Evolutionary conservation across 2,329 filamentous ascomycete genomes (phyloP).

Genomic region (Fusarium annulatum): DNA sequence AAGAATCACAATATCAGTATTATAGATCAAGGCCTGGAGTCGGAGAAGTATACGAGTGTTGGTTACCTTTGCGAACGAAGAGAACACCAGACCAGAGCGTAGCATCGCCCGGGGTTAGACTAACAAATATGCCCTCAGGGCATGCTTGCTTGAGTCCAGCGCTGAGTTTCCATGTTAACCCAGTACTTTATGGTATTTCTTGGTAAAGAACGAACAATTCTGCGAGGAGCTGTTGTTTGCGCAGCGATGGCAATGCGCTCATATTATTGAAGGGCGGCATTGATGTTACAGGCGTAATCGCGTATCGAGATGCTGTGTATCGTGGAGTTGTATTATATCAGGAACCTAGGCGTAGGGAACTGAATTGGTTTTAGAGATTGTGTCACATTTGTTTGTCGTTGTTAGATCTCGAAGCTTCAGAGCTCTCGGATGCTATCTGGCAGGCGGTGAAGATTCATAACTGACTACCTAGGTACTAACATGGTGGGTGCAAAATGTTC

Average conservation of each 20-base stretch:
- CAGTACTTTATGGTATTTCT: not conserved
- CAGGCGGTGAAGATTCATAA: conserved; percentile 19
- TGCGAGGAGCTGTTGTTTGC: conserved; percentile 80
- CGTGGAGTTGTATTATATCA: not conserved
- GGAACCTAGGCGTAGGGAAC: not conserved
- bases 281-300: not conserved
- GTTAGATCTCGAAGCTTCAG: not conserved
- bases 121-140: conserved; percentile 88
- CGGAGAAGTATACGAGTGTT: no score
- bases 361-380: not conserved
- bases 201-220: conserved; percentile 74
- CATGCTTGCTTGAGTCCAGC: conserved; percentile 83
- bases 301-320: not conserved
- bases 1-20: not conserved
- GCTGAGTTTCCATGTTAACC: conserved; percentile 59
- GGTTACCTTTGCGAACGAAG: conserved; percentile 85
- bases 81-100: conserved; percentile 90
- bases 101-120: conserved; percentile 82
- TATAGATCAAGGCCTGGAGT: not conserved
- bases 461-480: no score
- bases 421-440: not conserved
- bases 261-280: conserved; percentile 60
- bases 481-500: not conserved
- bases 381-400: not conserved
- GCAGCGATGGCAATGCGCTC: conserved; percentile 64